Evolutionary conservation across 2,329 filamentous ascomycete genomes (phyloP).

Genomic region (Immersiporthe knoxdaviesiana): DNA sequence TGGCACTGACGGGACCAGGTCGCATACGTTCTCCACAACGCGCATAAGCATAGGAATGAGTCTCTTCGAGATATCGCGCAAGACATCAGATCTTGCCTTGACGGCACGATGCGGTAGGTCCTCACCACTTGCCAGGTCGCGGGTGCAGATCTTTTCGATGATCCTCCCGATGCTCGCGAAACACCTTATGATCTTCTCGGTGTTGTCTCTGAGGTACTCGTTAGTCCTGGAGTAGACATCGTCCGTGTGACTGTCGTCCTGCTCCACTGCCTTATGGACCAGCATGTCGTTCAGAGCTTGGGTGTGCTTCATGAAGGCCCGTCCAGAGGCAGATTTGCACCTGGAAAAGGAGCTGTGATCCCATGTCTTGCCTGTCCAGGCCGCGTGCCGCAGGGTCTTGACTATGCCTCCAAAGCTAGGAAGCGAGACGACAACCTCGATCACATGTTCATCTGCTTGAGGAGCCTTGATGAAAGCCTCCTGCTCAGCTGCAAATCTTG

Average conservation of each 20-base stretch:
- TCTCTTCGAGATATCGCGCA: slow-evolving; percentile 18
- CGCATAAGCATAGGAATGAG: slow-evolving; percentile 28
- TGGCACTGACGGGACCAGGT: slow-evolving; percentile 11
- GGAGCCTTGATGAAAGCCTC: slow-evolving; percentile 22
- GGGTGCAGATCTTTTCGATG: slow-evolving; percentile 17
- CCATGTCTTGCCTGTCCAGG: slow-evolving; percentile 21
- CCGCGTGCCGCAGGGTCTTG: slow-evolving; percentile 18
- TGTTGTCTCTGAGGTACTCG: slow-evolving; percentile 11
- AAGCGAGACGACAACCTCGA: slow-evolving; percentile 8
- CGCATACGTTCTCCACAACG: slow-evolving; percentile 13
- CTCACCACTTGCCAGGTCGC: background rate
- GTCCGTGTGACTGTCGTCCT: background rate
- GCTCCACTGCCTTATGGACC: background rate
- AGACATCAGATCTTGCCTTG: background rate
- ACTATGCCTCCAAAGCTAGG: slow-evolving; percentile 22
- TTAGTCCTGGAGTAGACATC: background rate
- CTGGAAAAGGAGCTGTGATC: background rate
- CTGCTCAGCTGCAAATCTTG: slow-evolving; percentile 6
- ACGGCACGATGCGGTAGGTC: background rate
- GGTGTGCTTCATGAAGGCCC: slow-evolving; percentile 1
- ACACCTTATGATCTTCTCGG: slow-evolving; percentile 1
- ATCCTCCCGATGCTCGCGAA: slow-evolving; percentile 10
- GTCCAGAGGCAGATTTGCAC: slow-evolving; percentile 10
- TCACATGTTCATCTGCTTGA: background rate
- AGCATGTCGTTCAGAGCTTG: slow-evolving; percentile 17